Percentiles rank a stretch among this genome's conserved stretches.
phyloP scores from a whole-genome alignment of 2,329 filamentous ascomycete genomes.

The Ceratocystiopsis brevicomis region DNA sequence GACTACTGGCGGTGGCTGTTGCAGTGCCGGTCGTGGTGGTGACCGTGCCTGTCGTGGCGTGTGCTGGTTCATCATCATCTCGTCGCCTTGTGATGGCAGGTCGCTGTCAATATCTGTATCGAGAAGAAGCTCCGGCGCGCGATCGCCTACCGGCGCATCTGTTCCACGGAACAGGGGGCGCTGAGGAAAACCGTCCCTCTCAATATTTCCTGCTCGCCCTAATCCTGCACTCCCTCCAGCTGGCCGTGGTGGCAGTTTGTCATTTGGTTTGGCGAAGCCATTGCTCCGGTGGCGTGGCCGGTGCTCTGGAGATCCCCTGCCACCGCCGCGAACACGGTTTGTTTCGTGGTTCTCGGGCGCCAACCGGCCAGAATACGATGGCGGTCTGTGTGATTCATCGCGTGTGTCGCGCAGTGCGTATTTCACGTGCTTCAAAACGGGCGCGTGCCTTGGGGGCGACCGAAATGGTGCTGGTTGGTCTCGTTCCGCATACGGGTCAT shows the following conservation, averaged over 20 bases:
- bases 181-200: background rate
- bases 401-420: conserved; percentile 22
- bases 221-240: no score
- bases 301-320: conserved; percentile 9
- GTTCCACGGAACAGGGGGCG: conserved; percentile 13
- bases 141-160: conserved; percentile 6
- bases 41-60: conserved; percentile 9
- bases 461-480: conserved; percentile 9
- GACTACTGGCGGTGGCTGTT: conserved; percentile 7
- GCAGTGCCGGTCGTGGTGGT: conserved; percentile 1
- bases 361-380: conserved; percentile 8
- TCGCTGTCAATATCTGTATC: conserved; percentile 13
- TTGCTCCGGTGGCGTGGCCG: conserved; percentile 1
- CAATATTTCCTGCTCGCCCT: no score
- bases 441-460: conserved; percentile 12
- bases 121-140: background rate
- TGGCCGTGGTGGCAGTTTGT: background rate
- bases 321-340: no score
- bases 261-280: conserved; percentile 3
- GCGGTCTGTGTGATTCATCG: conserved; percentile 9
- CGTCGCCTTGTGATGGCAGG: conserved; percentile 13
- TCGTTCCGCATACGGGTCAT: conserved; percentile 11
- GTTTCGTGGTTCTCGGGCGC: background rate
- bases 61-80: conserved; percentile 12
- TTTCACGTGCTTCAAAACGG: conserved; percentile 15